These are phyloP conservation scores for Cladosporium austrohemisphaericum DNA, from an alignment of 2,329 filamentous ascomycete species.

Conservation along the genomic window DNA sequence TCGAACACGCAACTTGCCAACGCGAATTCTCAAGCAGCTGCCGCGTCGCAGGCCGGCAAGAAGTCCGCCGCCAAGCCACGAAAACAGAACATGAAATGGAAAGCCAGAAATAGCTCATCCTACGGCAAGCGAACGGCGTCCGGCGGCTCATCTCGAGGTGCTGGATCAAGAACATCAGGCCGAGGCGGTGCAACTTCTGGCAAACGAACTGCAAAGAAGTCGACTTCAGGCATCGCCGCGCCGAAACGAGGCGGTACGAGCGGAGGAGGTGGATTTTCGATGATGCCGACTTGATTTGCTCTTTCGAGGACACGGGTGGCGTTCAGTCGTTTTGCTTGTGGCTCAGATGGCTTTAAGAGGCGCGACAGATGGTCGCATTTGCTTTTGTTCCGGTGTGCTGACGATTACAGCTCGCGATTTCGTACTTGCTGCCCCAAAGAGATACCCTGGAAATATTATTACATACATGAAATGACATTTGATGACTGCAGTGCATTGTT, in stretches of 20 bases:
- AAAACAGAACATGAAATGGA: constrained; percentile 12
- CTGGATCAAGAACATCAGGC: neutral
- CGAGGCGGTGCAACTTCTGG: neutral
- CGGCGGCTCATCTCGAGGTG: neutral
- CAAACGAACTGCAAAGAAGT: neutral
- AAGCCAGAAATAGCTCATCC: constrained; percentile 2
- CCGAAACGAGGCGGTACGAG: neutral
- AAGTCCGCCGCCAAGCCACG: constrained; percentile 7
- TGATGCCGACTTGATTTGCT: constrained; percentile 11
- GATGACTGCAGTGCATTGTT: no score
- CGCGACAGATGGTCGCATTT: no score
- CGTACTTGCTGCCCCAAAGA: no score
- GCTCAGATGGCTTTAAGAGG: no score
- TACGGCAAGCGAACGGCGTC: constrained; percentile 6
- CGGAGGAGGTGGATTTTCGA: constrained; percentile 4
- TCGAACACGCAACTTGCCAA: constrained; percentile 16
- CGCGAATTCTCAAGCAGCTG: constrained; percentile 1
- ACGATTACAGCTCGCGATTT: no score
- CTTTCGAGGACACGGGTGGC: no score
- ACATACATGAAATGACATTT: no score
- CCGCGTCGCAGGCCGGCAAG: neutral
- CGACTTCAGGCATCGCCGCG: neutral
- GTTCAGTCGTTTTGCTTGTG: no score
- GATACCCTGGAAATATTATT: no score
- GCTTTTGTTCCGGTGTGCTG: no score